These are phyloP conservation scores for Nepenthes gracilis DNA, from an alignment of 148 eudicot species.

Conservation along the genomic window DNA sequence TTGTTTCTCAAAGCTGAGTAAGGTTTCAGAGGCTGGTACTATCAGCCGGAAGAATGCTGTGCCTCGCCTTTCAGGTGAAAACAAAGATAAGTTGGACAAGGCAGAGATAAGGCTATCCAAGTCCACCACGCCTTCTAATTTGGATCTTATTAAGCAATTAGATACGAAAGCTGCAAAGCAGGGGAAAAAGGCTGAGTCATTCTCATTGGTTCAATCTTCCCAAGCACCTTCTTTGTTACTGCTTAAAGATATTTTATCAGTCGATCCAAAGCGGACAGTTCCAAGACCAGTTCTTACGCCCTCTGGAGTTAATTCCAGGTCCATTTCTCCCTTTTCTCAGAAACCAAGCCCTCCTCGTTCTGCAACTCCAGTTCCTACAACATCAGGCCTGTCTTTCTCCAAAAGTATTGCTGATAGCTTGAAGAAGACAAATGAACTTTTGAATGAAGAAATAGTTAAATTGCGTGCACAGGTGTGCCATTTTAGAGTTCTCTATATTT, in stretches of 20 bases:
- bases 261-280: conserved; percentile 43
- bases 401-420: conserved; percentile 69
- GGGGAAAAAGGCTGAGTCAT: conserved; percentile 71
- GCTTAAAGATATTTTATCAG: conserved; percentile 54
- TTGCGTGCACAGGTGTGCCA: conserved; percentile 69
- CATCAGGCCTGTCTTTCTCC: conserved; percentile 78
- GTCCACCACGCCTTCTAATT: conserved; percentile 47
- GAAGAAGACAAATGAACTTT: conserved; percentile 81
- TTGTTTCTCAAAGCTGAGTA: conserved; percentile 68
- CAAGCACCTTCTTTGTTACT: conserved; percentile 61
- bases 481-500: neutral
- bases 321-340: conserved; percentile 92
- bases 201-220: conserved; percentile 52
- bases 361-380: conserved; percentile 88
- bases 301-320: conserved; percentile 55
- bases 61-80: conserved; percentile 90
- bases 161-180: conserved; percentile 89
- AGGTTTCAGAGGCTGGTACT: conserved; percentile 58
- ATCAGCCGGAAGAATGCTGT: conserved; percentile 42
- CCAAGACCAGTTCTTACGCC: conserved; percentile 59
- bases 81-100: conserved; percentile 83
- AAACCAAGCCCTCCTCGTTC: conserved; percentile 93
- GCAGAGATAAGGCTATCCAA: conserved; percentile 56
- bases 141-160: conserved; percentile 71
- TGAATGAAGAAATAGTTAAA: conserved; percentile 78